These are phyloP conservation scores for Rhodamnia argentea DNA, from an alignment of 345 rosid species.

Conservation along the genomic window DNA sequence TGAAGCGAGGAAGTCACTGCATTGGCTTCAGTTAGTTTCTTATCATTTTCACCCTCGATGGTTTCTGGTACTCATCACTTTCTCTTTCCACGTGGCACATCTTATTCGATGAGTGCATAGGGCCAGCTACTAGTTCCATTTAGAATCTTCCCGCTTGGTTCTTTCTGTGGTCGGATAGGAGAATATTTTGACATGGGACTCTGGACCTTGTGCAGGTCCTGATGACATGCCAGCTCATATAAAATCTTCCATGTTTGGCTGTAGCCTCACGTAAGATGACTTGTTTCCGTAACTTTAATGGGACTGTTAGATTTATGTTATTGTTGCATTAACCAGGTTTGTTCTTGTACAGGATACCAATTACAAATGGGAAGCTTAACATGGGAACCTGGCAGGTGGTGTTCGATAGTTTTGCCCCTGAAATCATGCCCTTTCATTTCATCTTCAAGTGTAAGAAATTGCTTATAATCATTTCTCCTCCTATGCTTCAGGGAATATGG, in stretches of 20 bases:
- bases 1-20: neutral
- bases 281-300: neutral
- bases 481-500: constrained; percentile 71
- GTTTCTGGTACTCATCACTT: neutral
- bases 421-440: neutral
- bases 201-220: constrained; percentile 45
- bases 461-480: neutral
- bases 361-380: constrained; percentile 70
- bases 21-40: neutral
- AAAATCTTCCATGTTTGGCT: constrained; percentile 93
- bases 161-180: neutral
- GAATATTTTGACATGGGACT: neutral
- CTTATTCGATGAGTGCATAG: neutral
- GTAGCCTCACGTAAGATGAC: constrained; percentile 56
- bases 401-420: neutral
- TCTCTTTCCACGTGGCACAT: neutral
- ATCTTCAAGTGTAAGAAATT: neutral
- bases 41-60: neutral
- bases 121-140: neutral
- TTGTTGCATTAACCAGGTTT: neutral
- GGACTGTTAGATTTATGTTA: neutral
- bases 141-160: neutral
- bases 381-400: constrained; percentile 97
- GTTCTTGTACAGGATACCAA: constrained; percentile 56
- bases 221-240: constrained; percentile 99